Percentiles rank a stretch among this genome's conserved stretches.
Evolutionary conservation across 2,329 filamentous ascomycete genomes (phyloP).

Genomic region (Fusarium tupiense): DNA sequence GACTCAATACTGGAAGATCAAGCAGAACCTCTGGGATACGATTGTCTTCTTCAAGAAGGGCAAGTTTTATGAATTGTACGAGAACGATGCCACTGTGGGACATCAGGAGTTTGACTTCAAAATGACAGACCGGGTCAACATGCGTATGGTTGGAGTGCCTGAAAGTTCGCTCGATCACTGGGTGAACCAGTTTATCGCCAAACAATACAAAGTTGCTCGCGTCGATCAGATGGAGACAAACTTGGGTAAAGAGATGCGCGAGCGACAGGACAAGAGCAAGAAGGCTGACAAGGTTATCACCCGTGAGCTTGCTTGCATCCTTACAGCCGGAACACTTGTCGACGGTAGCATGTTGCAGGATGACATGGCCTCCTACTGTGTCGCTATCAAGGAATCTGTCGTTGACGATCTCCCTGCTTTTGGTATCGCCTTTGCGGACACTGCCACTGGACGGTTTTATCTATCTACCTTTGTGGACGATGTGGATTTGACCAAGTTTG

Average conservation of each 20-base stretch:
- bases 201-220: conserved; percentile 95
- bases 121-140: conserved; percentile 97
- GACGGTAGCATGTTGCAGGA: conserved; percentile 97
- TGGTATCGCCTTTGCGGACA: conserved; percentile 93
- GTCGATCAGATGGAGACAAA: conserved; percentile 98
- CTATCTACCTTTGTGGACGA: conserved; percentile 94
- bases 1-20: conserved; percentile 99
- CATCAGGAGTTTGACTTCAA: conserved; percentile 98
- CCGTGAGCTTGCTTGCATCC: conserved; percentile 87
- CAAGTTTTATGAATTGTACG: conserved; percentile 98
- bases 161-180: conserved; percentile 96
- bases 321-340: conserved; percentile 92
- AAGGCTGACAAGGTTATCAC: conserved; percentile 94
- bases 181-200: conserved; percentile 98
- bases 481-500: conserved; percentile 92
- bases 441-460: conserved; percentile 94
- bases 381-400: conserved; percentile 87
- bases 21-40: conserved; percentile 96
- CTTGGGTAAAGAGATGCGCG: conserved; percentile 97
- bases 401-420: conserved; percentile 82
- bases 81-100: conserved; percentile 95
- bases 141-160: conserved; percentile 99
- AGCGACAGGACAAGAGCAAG: conserved; percentile 75
- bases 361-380: conserved; percentile 96
- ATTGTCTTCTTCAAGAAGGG: conserved; percentile 99